Conservation (phyloP, 139 green algal genomes). For the Zygnema cylindricum region DNA sequence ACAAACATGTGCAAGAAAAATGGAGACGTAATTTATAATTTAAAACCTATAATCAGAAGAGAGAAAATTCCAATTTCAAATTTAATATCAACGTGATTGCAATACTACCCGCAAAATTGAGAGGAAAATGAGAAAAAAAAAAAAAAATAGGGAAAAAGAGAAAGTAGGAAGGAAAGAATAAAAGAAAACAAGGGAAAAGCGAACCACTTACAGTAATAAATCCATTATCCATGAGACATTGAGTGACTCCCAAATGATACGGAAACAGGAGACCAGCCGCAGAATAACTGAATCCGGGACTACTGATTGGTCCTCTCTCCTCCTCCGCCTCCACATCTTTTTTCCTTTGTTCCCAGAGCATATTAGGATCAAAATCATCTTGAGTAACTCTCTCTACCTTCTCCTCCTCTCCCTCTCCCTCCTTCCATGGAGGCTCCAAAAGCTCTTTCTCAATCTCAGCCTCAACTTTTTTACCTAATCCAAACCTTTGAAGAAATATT, state of each 20-base stretch:
- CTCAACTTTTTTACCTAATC: background rate
- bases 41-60: no score
- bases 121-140: no score
- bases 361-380: slow-evolving; percentile 33
- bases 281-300: slow-evolving; percentile 47
- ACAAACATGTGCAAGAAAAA: no score
- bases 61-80: no score
- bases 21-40: no score
- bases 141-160: no score
- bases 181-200: no score
- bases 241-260: slow-evolving; percentile 73
- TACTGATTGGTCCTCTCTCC: background rate
- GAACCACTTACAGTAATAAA: slow-evolving; percentile 68
- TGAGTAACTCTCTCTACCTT: slow-evolving; percentile 6
- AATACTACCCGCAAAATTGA: no score
- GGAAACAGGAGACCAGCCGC: slow-evolving; percentile 68
- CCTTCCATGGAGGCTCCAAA: background rate
- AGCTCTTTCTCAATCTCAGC: background rate
- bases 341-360: slow-evolving; percentile 24
- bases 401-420: slow-evolving; percentile 4
- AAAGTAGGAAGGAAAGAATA: no score
- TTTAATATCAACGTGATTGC: no score
- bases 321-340: slow-evolving; percentile 40
- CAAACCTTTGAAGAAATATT: slow-evolving; percentile 9
- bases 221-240: slow-evolving; percentile 62